phyloP scores from a whole-genome alignment of 1,139 yeast genomes.

The Sugiyamaella neomexicana region DNA sequence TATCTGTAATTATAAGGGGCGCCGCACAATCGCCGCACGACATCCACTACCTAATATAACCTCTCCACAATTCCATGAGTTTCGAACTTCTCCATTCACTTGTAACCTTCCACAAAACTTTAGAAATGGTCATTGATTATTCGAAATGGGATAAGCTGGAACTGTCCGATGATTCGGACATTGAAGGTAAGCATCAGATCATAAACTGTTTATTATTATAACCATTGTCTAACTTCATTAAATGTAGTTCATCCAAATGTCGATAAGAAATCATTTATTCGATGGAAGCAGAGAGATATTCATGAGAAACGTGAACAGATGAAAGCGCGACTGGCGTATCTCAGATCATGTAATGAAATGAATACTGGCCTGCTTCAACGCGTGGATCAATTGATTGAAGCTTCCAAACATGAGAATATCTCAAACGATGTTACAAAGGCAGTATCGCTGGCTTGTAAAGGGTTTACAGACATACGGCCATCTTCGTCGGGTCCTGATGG shows the following conservation, averaged over 20 bases:
- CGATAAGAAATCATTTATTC: constrained; percentile 86
- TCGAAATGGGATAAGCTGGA: constrained; percentile 98
- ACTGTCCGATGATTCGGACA: constrained; percentile 91
- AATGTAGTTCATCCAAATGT: constrained; percentile 90
- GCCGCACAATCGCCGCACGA: neutral
- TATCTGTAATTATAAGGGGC: neutral
- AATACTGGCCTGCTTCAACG: constrained; percentile 71
- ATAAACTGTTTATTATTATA: neutral
- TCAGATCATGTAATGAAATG: constrained; percentile 74
- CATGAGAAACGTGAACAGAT: constrained; percentile 88
- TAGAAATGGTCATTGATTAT: constrained; percentile 63
- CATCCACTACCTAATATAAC: neutral
- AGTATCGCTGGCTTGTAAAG: constrained; percentile 32
- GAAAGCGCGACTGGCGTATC: constrained; percentile 69
- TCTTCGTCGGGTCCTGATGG: constrained; percentile 50
- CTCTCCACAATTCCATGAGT: constrained; percentile 2
- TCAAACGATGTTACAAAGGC: constrained; percentile 44
- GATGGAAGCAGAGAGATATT: constrained; percentile 96
- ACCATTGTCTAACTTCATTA: neutral
- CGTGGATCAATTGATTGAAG: constrained; percentile 60
- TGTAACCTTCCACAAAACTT: neutral
- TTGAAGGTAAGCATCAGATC: constrained; percentile 49
- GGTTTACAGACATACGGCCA: constrained; percentile 33
- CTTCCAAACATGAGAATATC: constrained; percentile 29
- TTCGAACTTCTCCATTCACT: neutral